Evolutionary conservation across 1,284 basidiomycete species (phyloP).

Genomic region (Rhodotorula glutinis): DNA sequence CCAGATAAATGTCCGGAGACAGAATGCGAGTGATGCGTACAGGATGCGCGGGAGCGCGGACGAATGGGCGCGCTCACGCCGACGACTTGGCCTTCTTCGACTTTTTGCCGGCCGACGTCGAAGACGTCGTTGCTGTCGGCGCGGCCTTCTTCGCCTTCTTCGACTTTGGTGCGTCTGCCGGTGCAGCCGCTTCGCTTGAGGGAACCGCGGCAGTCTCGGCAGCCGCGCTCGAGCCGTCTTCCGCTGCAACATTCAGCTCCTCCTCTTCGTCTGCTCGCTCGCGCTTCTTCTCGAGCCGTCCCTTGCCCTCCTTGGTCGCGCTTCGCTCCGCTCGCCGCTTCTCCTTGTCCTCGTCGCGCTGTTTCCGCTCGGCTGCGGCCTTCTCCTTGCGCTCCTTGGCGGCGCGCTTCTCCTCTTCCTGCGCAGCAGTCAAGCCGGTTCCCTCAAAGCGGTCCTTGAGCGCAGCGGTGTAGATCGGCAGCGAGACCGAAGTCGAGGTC

Average conservation of each 20-base stretch:
- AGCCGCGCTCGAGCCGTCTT: constrained; percentile 9
- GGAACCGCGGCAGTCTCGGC: constrained; percentile 40
- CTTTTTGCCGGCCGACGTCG: not conserved
- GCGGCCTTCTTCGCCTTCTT: constrained; percentile 55
- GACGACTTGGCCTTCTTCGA: constrained; percentile 46
- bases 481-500: constrained; percentile 74
- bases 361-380: constrained; percentile 49
- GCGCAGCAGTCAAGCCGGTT: constrained; percentile 41
- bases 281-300: constrained; percentile 37
- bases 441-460: constrained; percentile 47
- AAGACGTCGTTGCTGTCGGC: not conserved
- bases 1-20: not conserved
- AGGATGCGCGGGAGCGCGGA: too few species aligned
- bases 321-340: constrained; percentile 48
- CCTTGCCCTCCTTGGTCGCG: constrained; percentile 37
- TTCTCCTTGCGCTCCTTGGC: constrained; percentile 45
- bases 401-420: constrained; percentile 40
- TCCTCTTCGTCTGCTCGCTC: constrained; percentile 46
- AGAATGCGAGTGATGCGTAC: not conserved
- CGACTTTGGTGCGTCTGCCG: constrained; percentile 57
- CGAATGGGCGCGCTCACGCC: not conserved
- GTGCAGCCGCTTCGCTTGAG: constrained; percentile 21
- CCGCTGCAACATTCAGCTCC: constrained; percentile 55
- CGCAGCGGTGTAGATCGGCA: constrained; percentile 83
- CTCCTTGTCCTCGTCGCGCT: constrained; percentile 44